A percentile compares a stretch with the other conserved stretches of the same genome.
phyloP scores from a whole-genome alignment of 192 early-diverging fungal species.

The Radiomyces spectabilis region DNA sequence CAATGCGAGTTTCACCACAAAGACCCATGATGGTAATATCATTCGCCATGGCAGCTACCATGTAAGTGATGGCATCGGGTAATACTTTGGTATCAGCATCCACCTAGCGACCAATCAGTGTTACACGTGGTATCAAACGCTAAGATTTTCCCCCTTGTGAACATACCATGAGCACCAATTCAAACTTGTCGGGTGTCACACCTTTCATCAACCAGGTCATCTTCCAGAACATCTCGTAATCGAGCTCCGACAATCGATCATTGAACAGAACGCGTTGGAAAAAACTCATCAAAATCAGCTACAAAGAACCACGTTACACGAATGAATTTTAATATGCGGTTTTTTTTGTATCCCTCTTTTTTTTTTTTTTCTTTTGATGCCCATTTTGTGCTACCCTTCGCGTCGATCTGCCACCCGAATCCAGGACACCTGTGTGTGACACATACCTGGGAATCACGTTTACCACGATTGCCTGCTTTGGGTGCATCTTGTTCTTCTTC shows the following conservation, averaged over 20 bases:
- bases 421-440: no score
- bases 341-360: no score
- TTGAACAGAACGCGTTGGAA: conserved; percentile 74
- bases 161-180: conserved; percentile 62
- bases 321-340: no score
- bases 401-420: no score
- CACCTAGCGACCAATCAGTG: no score
- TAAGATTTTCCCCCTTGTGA: neutral
- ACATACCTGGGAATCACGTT: conserved; percentile 95
- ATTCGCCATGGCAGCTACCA: conserved; percentile 89
- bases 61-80: conserved; percentile 69
- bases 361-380: conserved; percentile 8
- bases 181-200: conserved; percentile 82
- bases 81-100: conserved; percentile 89
- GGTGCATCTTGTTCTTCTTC: conserved; percentile 51
- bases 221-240: conserved; percentile 89
- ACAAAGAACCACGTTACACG: no score
- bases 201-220: conserved; percentile 65
- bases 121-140: neutral
- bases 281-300: conserved; percentile 85
- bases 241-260: conserved; percentile 83
- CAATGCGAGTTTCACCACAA: conserved; percentile 96
- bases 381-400: no score
- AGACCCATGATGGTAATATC: conserved; percentile 91
- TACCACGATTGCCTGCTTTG: conserved; percentile 89